phyloP scores from a whole-genome alignment of 2,329 filamentous ascomycete genomes.

The Botrytis squamosa region DNA sequence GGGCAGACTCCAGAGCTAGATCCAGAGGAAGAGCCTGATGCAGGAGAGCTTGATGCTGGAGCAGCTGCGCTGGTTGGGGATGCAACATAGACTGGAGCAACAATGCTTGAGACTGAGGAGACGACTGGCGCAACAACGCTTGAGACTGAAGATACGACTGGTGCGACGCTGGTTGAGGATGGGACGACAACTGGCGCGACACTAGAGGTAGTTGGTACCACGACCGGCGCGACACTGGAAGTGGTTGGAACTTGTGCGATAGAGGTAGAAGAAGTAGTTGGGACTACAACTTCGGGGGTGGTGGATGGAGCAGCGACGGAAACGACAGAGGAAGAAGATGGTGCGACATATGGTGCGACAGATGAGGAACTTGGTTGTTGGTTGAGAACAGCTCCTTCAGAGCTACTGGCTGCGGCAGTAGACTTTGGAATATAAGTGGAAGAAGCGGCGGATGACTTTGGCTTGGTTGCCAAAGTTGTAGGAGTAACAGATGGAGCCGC shows the following conservation, averaged over 20 bases:
- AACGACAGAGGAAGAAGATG: conserved; percentile 9
- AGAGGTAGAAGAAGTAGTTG: conserved; percentile 16
- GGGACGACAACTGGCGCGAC: conserved; percentile 25
- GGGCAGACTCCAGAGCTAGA: conserved; percentile 33
- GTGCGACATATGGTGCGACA: conserved; percentile 16
- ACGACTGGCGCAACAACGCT: conserved; percentile 25
- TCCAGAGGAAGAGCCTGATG: conserved; percentile 27
- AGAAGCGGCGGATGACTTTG: conserved; percentile 30
- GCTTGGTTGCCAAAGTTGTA: conserved; percentile 23
- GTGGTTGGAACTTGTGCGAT: conserved; percentile 20
- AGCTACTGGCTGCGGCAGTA: conserved; percentile 7
- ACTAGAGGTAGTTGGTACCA: conserved; percentile 29
- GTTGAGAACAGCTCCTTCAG: not conserved
- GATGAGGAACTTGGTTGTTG: not conserved
- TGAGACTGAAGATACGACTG: conserved; percentile 25
- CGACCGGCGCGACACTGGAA: conserved; percentile 25
- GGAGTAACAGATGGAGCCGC: conserved; percentile 17
- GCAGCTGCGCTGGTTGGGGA: conserved; percentile 22
- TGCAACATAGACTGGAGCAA: conserved; percentile 21
- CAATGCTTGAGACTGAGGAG: not conserved
- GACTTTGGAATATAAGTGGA: conserved; percentile 21
- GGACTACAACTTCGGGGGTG: not conserved
- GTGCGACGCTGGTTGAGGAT: conserved; percentile 29
- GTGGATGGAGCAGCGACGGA: conserved; percentile 15
- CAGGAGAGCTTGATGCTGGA: conserved; percentile 17